phyloP scores from a whole-genome alignment of 495 filamentous ascomycete species.

The Annulohypoxylon moriforme region DNA sequence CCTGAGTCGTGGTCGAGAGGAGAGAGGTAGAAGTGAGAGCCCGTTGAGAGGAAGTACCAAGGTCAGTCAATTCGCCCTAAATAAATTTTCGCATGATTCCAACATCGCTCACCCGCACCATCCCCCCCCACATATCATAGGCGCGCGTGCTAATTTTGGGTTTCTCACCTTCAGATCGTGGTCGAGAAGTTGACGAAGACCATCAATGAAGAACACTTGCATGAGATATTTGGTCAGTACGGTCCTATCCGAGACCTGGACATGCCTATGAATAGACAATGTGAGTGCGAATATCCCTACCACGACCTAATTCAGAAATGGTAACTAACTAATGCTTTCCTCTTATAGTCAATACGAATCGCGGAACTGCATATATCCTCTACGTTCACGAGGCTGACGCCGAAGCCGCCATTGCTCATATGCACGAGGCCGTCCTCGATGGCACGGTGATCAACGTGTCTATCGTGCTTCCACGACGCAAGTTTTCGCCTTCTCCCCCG shows the following conservation, averaged over 20 bases:
- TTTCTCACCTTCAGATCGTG: conserved; percentile 73
- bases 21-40: conserved; percentile 53
- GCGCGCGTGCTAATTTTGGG: conserved; percentile 25
- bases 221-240: conserved; percentile 92
- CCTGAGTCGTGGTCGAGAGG: conserved; percentile 42
- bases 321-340: background rate
- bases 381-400: conserved; percentile 82
- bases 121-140: background rate
- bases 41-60: conserved; percentile 52
- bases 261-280: conserved; percentile 86
- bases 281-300: conserved; percentile 62
- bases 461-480: conserved; percentile 88
- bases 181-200: conserved; percentile 98
- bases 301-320: background rate
- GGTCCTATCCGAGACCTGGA: conserved; percentile 87
- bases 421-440: conserved; percentile 98
- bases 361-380: conserved; percentile 93
- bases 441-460: conserved; percentile 89
- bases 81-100: background rate
- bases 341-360: conserved; percentile 81
- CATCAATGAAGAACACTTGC: conserved; percentile 85
- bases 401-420: conserved; percentile 90
- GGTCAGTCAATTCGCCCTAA: conserved; percentile 42
- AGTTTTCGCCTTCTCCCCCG: conserved; percentile 64
- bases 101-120: background rate